Evolutionary conservation across 2,329 filamentous ascomycete genomes (phyloP).

Genomic region (Epichloe aotearoae): DNA sequence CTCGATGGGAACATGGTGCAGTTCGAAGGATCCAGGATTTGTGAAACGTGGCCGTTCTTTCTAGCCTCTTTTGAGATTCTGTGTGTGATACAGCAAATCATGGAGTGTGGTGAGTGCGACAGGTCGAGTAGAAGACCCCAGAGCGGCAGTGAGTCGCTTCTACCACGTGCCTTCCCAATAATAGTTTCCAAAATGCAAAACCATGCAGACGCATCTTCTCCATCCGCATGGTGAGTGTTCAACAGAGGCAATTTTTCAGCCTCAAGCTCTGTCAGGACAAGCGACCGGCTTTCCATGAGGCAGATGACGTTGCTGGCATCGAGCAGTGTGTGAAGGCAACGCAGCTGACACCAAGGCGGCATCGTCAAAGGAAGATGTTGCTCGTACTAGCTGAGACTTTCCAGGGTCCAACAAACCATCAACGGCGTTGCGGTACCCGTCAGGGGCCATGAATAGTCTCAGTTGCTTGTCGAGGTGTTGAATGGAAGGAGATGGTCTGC

Average conservation of each 20-base stretch:
- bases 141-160: conserved; percentile 8
- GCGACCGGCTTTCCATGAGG: conserved; percentile 32
- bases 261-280: conserved; percentile 29
- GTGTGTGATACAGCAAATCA: conserved; percentile 7
- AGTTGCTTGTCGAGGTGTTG: conserved; percentile 6
- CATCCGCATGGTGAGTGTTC: conserved; percentile 17
- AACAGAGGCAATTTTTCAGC: conserved; percentile 24
- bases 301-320: conserved; percentile 30
- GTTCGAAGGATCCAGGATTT: conserved; percentile 13
- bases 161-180: neutral
- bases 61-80: conserved; percentile 5
- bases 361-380: conserved; percentile 34
- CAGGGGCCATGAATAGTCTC: conserved; percentile 1
- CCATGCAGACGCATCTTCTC: conserved; percentile 13
- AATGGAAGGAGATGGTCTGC: conserved; percentile 27
- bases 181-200: conserved; percentile 24
- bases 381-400: conserved; percentile 31
- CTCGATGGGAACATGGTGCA: conserved; percentile 11
- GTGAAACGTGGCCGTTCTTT: conserved; percentile 12
- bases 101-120: conserved; percentile 14
- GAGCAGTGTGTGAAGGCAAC: conserved; percentile 34
- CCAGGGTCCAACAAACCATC: conserved; percentile 28
- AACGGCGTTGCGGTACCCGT: conserved; percentile 10
- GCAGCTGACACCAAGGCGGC: conserved; percentile 33
- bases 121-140: conserved; percentile 9